phyloP scores from a whole-genome alignment of 805 yeast genomes.

The Wickerhamomyces alni region DNA sequence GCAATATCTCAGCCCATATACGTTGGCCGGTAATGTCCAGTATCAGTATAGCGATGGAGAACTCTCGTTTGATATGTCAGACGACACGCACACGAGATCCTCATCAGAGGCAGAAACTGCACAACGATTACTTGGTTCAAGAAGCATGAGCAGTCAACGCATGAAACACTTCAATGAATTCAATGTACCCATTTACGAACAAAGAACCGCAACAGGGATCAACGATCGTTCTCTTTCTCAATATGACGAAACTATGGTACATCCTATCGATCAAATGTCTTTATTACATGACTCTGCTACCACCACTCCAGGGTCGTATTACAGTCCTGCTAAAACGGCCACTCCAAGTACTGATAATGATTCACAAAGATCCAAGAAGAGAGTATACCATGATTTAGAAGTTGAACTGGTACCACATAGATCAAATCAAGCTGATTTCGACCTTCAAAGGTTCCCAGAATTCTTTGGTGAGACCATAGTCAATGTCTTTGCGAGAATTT shows the following conservation, averaged over 20 bases:
- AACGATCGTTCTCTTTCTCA: not conserved
- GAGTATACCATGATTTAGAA: not conserved
- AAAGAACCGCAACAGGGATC: too few relatives aligned
- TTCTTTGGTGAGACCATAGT: constrained; percentile 2
- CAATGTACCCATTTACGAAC: too few relatives aligned
- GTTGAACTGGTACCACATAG: not conserved
- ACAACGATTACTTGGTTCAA: too few relatives aligned
- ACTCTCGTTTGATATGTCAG: too few relatives aligned
- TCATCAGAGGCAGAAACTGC: too few relatives aligned
- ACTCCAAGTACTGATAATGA: not conserved
- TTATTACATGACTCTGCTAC: not conserved
- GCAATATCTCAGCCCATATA: too few relatives aligned
- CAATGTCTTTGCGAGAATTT: not conserved
- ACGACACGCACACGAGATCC: too few relatives aligned
- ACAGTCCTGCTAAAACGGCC: not conserved
- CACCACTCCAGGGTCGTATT: not conserved
- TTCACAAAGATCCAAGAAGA: not conserved
- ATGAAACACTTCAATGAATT: too few relatives aligned
- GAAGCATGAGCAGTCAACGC: too few relatives aligned
- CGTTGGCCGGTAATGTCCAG: too few relatives aligned
- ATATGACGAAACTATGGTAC: not conserved
- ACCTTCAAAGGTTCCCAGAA: not conserved
- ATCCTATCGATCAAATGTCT: not conserved
- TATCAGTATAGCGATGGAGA: too few relatives aligned
- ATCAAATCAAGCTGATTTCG: not conserved